phyloP scores from a whole-genome alignment of 1,139 yeast genomes.

The Magnusiomyces tetraspermus region DNA sequence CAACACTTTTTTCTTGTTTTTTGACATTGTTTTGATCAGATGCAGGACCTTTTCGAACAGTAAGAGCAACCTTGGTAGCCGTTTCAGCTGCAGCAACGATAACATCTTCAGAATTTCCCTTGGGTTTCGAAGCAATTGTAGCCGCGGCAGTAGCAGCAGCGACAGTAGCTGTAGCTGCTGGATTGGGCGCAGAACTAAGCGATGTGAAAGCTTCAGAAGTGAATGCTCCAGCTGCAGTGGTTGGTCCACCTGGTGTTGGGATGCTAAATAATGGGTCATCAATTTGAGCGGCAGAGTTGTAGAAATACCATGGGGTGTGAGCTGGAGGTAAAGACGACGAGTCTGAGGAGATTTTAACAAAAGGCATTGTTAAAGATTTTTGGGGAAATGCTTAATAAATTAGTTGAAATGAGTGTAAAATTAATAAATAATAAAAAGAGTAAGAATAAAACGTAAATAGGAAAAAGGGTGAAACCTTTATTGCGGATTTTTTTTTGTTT shows the following conservation, averaged over 20 bases:
- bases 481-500: too few relatives aligned
- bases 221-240: conserved; percentile 15
- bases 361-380: too few relatives aligned
- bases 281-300: conserved; percentile 30
- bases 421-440: too few relatives aligned
- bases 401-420: too few relatives aligned
- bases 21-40: too few relatives aligned
- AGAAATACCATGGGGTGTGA: conserved; percentile 31
- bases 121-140: conserved; percentile 7
- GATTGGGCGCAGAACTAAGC: not conserved
- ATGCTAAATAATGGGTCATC: conserved; percentile 35
- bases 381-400: too few relatives aligned
- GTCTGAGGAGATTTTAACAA: too few relatives aligned
- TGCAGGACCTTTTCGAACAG: not conserved
- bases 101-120: not conserved
- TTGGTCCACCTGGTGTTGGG: conserved; percentile 20
- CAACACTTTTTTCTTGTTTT: too few relatives aligned
- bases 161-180: conserved; percentile 9
- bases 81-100: conserved; percentile 6
- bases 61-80: not conserved
- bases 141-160: too few relatives aligned
- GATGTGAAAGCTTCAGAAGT: conserved; percentile 9
- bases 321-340: conserved; percentile 1
- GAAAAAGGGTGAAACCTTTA: too few relatives aligned
- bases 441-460: too few relatives aligned